These are phyloP conservation scores for Mortierella sp. DNA, from an alignment of 371 early-diverging fungal species.

Conservation along the genomic window DNA sequence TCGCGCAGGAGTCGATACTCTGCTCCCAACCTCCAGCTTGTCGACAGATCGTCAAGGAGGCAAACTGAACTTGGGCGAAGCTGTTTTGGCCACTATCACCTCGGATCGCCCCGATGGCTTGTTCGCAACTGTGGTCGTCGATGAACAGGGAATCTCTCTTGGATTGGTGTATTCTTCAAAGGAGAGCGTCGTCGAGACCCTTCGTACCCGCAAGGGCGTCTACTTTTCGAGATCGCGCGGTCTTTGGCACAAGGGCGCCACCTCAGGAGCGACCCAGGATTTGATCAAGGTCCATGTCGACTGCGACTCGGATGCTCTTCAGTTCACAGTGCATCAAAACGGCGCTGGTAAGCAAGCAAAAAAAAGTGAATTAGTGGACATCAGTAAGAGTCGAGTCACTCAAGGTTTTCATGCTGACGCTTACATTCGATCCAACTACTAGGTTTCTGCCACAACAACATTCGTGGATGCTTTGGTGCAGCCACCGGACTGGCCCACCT, in stretches of 20 bases:
- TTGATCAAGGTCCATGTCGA: conserved; percentile 82
- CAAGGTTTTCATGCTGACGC: too few species aligned
- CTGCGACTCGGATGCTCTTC: conserved; percentile 92
- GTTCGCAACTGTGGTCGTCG: conserved; percentile 92
- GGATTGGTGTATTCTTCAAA: conserved; percentile 93
- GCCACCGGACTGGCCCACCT: conserved; percentile 80
- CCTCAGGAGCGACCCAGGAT: conserved; percentile 93
- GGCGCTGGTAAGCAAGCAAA: conserved; percentile 87
- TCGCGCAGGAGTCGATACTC: conserved; percentile 32
- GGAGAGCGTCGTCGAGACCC: conserved; percentile 84
- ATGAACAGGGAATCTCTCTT: conserved; percentile 86
- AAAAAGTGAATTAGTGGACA: too few species aligned
- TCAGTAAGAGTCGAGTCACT: too few species aligned
- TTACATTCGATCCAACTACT: too few species aligned
- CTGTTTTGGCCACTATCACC: conserved; percentile 69
- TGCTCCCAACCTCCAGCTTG: conserved; percentile 13
- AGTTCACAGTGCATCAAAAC: conserved; percentile 88
- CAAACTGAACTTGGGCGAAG: conserved; percentile 73
- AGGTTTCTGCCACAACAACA: conserved; percentile 96
- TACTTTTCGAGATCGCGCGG: conserved; percentile 93
- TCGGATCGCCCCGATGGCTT: conserved; percentile 93
- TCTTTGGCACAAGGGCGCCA: conserved; percentile 95
- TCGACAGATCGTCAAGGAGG: conserved; percentile 40
- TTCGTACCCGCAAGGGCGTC: conserved; percentile 86
- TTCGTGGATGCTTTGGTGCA: conserved; percentile 92